Percentiles rank a stretch among this genome's conserved stretches.
phyloP scores from a whole-genome alignment of 139 green algal genomes.

The Chlamydomonas sp. region DNA sequence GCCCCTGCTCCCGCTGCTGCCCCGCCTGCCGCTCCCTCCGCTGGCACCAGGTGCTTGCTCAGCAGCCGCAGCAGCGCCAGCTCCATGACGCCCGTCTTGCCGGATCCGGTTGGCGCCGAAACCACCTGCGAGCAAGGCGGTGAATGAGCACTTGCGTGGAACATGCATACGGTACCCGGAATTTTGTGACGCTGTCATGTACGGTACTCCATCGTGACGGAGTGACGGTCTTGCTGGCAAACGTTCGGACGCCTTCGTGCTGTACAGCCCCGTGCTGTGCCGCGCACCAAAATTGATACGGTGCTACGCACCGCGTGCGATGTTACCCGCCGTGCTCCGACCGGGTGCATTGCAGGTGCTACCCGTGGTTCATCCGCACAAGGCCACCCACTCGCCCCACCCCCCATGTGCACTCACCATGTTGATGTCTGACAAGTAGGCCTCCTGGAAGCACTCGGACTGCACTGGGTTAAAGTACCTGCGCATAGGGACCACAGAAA shows the following conservation, averaged over 20 bases:
- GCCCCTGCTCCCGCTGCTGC: background rate
- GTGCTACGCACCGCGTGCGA: background rate
- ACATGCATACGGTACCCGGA: background rate
- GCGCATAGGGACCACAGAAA: background rate
- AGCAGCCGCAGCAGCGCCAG: constrained; percentile 86
- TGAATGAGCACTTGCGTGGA: background rate
- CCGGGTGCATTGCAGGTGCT: background rate
- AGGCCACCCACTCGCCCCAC: background rate
- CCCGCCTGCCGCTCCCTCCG: no score
- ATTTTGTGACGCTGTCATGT: background rate
- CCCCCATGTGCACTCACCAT: constrained; percentile 58
- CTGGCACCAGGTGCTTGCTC: constrained; percentile 29
- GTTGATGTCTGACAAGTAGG: constrained; percentile 68
- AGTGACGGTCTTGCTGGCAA: background rate
- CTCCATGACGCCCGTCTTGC: constrained; percentile 97
- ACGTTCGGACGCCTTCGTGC: background rate
- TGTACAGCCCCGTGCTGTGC: background rate
- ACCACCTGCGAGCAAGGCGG: constrained; percentile 69
- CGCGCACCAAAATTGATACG: background rate
- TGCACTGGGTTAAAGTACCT: constrained; percentile 97
- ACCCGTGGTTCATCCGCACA: background rate
- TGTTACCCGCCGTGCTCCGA: background rate
- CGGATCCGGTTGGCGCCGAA: constrained; percentile 84
- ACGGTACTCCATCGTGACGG: background rate
- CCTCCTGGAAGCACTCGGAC: constrained; percentile 83